Evolutionary conservation across 768 basidiomycete species (phyloP), one percentile per base, ranked within the genome.

Genomic region (Crepidotus variabilis): DNA sequence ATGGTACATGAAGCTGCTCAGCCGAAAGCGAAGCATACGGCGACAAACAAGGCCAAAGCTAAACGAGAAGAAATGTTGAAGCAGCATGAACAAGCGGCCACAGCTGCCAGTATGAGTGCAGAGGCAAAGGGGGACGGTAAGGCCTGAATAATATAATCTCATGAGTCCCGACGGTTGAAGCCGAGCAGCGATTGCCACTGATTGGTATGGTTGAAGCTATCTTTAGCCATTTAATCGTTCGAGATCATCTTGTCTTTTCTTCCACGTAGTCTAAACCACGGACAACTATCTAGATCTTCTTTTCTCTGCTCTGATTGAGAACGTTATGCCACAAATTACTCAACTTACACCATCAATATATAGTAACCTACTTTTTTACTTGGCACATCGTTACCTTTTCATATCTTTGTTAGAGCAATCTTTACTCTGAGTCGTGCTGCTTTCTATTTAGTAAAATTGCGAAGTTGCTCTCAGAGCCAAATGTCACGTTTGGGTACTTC

Each of bases 1-100:
- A 89, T 93, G 81, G 91, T 94, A 5, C 90, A 92, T 2, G 90
- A 92, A 68, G 92, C 91, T 6, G 91, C 91, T 2, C 71, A 83
- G 47, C 84, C 87, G 21, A 91, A 87, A 72, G 74, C 78, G 28
- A 90, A 85, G 68, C 84, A 84, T 54, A 55, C 62, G 8, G 60
- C 68, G 16, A 71, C 67, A 11, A 65, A 63, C 56, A 64, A 68
- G 11, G 70, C 70, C 21, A 76, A 75, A 61, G 72, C 70, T 6
- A 74, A 72, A 66, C 64, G 72, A 51, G 70, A 82, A 65, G 69
- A 73, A 60, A 67, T 74, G 71, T 36, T 73, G 60, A 66, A 69
- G 54, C 68, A 74, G 53, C 63, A 67, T 35, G 69, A 57, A 3
- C 22, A 51, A 2, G n/a, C 5, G 2, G 13, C 24, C 16, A 28